These are phyloP conservation scores for Arabidopsis hybrid DNA, from an alignment of 441 rosid genomes.

Conservation along the genomic window DNA sequence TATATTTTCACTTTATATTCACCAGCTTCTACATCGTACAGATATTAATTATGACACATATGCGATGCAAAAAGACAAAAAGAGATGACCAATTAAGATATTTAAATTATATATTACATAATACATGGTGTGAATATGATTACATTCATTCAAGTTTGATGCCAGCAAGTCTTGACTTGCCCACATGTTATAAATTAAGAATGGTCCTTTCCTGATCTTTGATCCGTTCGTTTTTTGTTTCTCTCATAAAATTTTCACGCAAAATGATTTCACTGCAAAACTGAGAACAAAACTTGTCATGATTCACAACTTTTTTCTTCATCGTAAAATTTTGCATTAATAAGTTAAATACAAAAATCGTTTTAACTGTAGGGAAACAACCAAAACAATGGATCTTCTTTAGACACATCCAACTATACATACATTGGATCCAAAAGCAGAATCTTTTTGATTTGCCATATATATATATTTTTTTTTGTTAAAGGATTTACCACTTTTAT, in stretches of 20 bases:
- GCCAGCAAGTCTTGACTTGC: constrained; percentile 32
- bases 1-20: not conserved
- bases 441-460: constrained; percentile 27
- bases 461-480: too few relatives aligned
- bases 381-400: constrained; percentile 33
- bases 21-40: constrained; percentile 32
- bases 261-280: constrained; percentile 32
- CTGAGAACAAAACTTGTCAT: constrained; percentile 36
- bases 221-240: constrained; percentile 13
- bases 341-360: not conserved
- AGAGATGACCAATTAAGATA: constrained; percentile 21
- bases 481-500: constrained; percentile 1
- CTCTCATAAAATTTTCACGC: not conserved
- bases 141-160: constrained; percentile 30
- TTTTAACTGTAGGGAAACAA: constrained; percentile 13
- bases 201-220: constrained; percentile 35
- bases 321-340: constrained; percentile 10
- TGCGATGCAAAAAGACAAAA: constrained; percentile 31
- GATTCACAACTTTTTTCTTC: constrained; percentile 29
- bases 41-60: constrained; percentile 3
- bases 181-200: constrained; percentile 38
- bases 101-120: not conserved
- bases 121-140: constrained; percentile 33
- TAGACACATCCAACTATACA: constrained; percentile 20
- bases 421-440: constrained; percentile 26